These are phyloP conservation scores for Vanrija sp. DNA, from an alignment of 1,284 basidiomycete species.

Conservation along the genomic window DNA sequence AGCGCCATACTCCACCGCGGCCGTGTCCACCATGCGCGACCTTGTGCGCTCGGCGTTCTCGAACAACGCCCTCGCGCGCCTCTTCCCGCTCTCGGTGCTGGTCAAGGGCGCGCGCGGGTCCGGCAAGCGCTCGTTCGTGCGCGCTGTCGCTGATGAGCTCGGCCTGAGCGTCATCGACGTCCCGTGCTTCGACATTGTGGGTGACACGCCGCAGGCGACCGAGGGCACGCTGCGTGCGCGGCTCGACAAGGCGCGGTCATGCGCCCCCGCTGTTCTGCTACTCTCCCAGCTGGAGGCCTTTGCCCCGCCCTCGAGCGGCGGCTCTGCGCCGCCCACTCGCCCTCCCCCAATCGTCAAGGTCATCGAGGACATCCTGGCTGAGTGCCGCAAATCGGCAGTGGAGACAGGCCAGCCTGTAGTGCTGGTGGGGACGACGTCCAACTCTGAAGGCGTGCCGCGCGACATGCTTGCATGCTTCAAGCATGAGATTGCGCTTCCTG, in stretches of 20 bases:
- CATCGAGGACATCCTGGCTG: slow-evolving; percentile 23
- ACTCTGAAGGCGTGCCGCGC: slow-evolving; percentile 64
- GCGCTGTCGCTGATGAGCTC: slow-evolving; percentile 29
- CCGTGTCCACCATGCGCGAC: slow-evolving; percentile 28
- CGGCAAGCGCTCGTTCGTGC: slow-evolving; percentile 52
- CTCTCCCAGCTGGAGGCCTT: slow-evolving; percentile 83
- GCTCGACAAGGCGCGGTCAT: slow-evolving; percentile 73
- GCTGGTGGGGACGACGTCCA: slow-evolving; percentile 70
- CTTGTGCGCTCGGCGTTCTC: slow-evolving; percentile 29
- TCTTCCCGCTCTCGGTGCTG: slow-evolving; percentile 46
- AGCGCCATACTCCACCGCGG: slow-evolving; percentile 20
- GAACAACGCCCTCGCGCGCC: slow-evolving; percentile 17
- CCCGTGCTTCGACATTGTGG: slow-evolving; percentile 76
- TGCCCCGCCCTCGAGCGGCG: slow-evolving; percentile 64
- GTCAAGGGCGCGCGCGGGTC: slow-evolving; percentile 54
- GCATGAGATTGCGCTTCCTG: slow-evolving; percentile 75
- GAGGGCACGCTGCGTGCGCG: slow-evolving; percentile 70
- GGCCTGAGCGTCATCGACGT: slow-evolving; percentile 75
- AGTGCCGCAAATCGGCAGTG: slow-evolving; percentile 12
- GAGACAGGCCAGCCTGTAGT: slow-evolving; percentile 59
- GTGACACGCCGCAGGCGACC: slow-evolving; percentile 74
- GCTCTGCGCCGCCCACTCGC: slow-evolving; percentile 38
- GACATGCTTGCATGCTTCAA: slow-evolving; percentile 76
- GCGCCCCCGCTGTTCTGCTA: slow-evolving; percentile 81
- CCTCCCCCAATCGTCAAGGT: slow-evolving; percentile 36